Percentiles rank a stretch among this genome's conserved stretches.
These are phyloP conservation scores for Leishmania amazonensis DNA, from an alignment of 208 protist species.

Conservation along the genomic window DNA sequence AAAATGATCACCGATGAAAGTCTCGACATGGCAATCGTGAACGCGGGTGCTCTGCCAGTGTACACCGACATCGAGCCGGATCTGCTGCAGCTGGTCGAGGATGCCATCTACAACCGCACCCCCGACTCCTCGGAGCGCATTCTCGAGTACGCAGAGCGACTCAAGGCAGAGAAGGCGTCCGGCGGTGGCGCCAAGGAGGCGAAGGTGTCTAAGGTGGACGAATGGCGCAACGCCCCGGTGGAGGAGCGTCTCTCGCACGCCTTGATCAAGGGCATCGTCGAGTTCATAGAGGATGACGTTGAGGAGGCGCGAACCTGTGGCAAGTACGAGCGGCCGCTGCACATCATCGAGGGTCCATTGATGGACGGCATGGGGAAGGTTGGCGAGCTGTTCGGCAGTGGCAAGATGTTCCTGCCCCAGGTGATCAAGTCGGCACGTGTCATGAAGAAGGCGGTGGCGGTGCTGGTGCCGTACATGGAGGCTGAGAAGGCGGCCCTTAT, in stretches of 20 bases:
- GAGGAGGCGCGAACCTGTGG: constrained; percentile 90
- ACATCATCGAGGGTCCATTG: constrained; percentile 96
- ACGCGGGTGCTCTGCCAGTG: constrained; percentile 93
- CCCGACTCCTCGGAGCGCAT: constrained; percentile 90
- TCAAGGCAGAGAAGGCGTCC: constrained; percentile 40
- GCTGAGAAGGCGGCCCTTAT: constrained; percentile 69
- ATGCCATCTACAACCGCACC: constrained; percentile 92
- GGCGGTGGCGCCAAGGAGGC: constrained; percentile 24
- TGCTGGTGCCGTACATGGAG: constrained; percentile 97
- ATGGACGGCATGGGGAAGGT: constrained; percentile 97
- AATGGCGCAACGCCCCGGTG: constrained; percentile 88
- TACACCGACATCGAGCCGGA: constrained; percentile 95
- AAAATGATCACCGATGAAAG: constrained; percentile 78
- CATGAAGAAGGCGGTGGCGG: constrained; percentile 97
- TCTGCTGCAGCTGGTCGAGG: constrained; percentile 88
- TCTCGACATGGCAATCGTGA: constrained; percentile 98
- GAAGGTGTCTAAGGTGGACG: constrained; percentile 58
- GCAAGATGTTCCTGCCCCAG: constrained; percentile 98
- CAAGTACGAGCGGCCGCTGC: constrained; percentile 53
- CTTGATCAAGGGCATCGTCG: constrained; percentile 96
- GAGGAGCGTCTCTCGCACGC: constrained; percentile 91
- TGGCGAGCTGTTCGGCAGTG: constrained; percentile 96
- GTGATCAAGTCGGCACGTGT: constrained; percentile 96
- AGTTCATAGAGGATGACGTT: constrained; percentile 93
- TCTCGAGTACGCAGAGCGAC: constrained; percentile 83